Evolutionary conservation across 371 early-diverging fungal genomes (phyloP).

Genomic region (Mortierella sp.): DNA sequence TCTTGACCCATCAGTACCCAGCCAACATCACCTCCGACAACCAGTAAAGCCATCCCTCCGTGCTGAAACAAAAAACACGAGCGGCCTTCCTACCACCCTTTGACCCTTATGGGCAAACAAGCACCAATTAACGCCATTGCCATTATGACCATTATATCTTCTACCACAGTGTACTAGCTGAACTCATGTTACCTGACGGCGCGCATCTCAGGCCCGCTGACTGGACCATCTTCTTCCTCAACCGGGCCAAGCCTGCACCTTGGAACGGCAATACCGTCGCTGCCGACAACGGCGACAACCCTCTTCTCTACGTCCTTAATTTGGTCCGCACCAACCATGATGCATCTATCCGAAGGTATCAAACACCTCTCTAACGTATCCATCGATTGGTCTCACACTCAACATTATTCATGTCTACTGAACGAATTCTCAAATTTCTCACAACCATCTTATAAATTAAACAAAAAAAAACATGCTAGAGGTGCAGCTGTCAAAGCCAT

Average conservation of each 20-base stretch:
- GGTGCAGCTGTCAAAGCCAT: constrained; percentile 95
- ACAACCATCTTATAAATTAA: neutral
- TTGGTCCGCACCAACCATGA: constrained; percentile 92
- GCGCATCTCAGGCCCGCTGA: constrained; percentile 93
- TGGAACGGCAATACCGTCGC: constrained; percentile 59
- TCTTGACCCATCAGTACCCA: constrained; percentile 89
- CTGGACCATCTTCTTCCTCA: constrained; percentile 95
- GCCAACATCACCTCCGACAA: constrained; percentile 86
- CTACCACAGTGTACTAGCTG: constrained; percentile 80
- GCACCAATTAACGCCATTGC: neutral
- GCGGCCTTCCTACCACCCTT: neutral
- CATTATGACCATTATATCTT: neutral
- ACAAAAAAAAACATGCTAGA: neutral
- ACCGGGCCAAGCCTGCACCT: constrained; percentile 77
- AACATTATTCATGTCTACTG: neutral
- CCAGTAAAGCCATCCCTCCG: constrained; percentile 65
- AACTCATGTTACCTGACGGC: constrained; percentile 97
- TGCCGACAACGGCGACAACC: constrained; percentile 65
- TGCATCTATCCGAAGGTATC: constrained; percentile 80
- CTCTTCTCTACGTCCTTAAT: constrained; percentile 89
- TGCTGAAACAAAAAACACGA: too few species aligned
- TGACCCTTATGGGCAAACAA: neutral
- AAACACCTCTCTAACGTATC: too few species aligned
- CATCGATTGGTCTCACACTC: neutral
- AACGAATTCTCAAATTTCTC: neutral